Conservation (phyloP, 306 rosid genomes). For the Aeschynomene evenia region DNA sequence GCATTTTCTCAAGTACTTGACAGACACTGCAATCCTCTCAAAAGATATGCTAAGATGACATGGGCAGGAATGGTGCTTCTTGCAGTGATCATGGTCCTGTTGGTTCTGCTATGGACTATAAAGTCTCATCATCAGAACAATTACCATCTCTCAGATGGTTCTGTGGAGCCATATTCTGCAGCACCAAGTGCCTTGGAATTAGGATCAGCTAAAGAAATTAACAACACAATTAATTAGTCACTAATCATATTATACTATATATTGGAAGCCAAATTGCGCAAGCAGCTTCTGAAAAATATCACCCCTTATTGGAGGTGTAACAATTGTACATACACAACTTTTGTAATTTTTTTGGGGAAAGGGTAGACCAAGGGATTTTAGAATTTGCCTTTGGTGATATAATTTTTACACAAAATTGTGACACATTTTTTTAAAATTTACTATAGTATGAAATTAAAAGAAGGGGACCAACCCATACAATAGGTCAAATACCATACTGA, state of each 20-base stretch:
- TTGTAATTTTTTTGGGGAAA: not conserved
- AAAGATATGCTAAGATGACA: constrained; percentile 47
- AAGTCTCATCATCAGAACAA: constrained; percentile 31
- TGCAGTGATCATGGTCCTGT: constrained; percentile 50
- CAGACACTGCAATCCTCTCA: constrained; percentile 70
- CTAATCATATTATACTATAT: not conserved
- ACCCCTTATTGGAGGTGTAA: not conserved
- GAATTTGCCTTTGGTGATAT: constrained; percentile 26
- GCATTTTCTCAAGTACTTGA: constrained; percentile 63
- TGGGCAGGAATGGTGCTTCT: constrained; percentile 56
- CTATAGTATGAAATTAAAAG: not conserved
- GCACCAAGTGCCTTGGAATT: constrained; percentile 29
- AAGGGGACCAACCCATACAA: constrained; percentile 38
- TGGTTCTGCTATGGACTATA: constrained; percentile 53
- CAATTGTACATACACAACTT: constrained; percentile 7
- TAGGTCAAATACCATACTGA: not conserved
- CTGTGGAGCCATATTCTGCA: constrained; percentile 45
- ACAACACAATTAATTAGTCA: constrained; percentile 8
- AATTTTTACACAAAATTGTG: not conserved
- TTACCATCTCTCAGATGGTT: constrained; percentile 40
- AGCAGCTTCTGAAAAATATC: constrained; percentile 28
- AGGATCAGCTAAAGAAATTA: constrained; percentile 29
- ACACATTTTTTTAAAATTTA: not conserved
- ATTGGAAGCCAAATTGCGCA: constrained; percentile 34
- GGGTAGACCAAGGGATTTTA: constrained; percentile 10